Evolutionary conservation across 352 stramenopile species (phyloP).

Genomic region (Globisporangium barbulae): DNA sequence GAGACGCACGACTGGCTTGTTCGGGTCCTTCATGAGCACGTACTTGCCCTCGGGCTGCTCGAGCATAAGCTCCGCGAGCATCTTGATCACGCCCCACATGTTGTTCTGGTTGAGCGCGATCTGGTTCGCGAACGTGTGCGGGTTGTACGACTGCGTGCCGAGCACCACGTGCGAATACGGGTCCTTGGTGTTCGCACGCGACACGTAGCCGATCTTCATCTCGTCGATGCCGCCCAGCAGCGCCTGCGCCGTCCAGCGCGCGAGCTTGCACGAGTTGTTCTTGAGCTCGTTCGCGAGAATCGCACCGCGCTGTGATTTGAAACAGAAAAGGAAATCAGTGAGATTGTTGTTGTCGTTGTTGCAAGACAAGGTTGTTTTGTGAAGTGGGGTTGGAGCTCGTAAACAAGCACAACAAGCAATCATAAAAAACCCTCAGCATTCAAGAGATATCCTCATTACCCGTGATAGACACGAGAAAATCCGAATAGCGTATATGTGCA

Average conservation of each 20-base stretch:
- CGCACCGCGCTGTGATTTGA: constrained; percentile 84
- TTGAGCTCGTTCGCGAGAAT: constrained; percentile 98
- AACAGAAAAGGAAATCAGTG: constrained; percentile 5
- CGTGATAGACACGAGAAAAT: constrained; percentile 20
- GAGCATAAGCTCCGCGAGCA: constrained; percentile 93
- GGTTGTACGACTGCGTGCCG: constrained; percentile 96
- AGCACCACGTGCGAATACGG: constrained; percentile 95
- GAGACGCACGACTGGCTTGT: constrained; percentile 96
- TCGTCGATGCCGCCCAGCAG: constrained; percentile 94
- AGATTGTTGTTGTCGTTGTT: neutral
- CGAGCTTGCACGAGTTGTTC: constrained; percentile 98
- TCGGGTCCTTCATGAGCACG: constrained; percentile 98
- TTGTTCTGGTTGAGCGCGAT: constrained; percentile 97
- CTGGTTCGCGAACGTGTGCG: constrained; percentile 95
- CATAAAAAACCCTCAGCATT: constrained; percentile 19
- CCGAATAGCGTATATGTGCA: constrained; percentile 69
- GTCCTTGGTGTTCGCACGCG: constrained; percentile 92
- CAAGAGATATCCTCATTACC: constrained; percentile 16
- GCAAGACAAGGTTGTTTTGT: neutral
- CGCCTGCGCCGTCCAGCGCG: constrained; percentile 97
- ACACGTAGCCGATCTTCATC: constrained; percentile 99
- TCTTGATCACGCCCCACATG: constrained; percentile 97
- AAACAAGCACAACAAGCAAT: constrained; percentile 6
- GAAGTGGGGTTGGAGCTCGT: neutral
- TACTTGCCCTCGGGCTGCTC: constrained; percentile 98